Base-by-base conservation (phyloP, 257 asterid species). In the Solanum medicagineum region DNA sequence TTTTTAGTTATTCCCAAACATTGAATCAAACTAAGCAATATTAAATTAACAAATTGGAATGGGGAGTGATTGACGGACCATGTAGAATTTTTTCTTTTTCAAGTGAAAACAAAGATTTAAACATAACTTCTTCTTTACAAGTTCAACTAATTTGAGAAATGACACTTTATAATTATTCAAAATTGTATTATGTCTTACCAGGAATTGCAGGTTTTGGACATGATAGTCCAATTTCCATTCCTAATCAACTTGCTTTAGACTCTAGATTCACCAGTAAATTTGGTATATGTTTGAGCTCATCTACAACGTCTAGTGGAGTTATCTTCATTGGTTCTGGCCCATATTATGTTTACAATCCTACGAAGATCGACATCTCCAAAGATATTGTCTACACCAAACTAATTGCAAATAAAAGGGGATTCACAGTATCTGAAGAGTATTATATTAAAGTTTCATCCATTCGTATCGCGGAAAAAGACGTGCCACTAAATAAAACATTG, bases 121-220 rank as follows among this genome's bases (percentile, higher is more conserved):
- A 32, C 36, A 32, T 32, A 32, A 32, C 36, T 32, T 32, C 36
- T 32, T 32, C 36, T 32, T 32, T 32, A 32, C 36, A 32, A 32
- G 36, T 32, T 32, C 36, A 32, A 32, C 36, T 32, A 32, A 32
- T 11, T 53, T 11, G 6, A 53, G 6, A 12, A 53, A 4, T 53
- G 5, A 63, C 4, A 40, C 4, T 42, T 70, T 40, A 4, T 69
- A 2, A 10, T 70, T 40, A 69, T 19, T 36, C 2, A 19, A 32
- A 32, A 19, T 70, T 71, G 1, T 40, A 6, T 40, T 2, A 70
- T 65, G 20, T 26, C 0, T 19, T 7, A 57, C 10, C 26, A n/a
- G 84, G 89, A 12, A 81, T 87, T 74, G 87, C 68, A 7, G 89
- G 87, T 45, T 75, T 85, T 47, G 84, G 87, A 7, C 54, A 20